Evolutionary conservation across 176 grass and related monocot genomes (phyloP), one percentile per base, ranked within the genome.

Genomic region (Oryza coarctata): DNA sequence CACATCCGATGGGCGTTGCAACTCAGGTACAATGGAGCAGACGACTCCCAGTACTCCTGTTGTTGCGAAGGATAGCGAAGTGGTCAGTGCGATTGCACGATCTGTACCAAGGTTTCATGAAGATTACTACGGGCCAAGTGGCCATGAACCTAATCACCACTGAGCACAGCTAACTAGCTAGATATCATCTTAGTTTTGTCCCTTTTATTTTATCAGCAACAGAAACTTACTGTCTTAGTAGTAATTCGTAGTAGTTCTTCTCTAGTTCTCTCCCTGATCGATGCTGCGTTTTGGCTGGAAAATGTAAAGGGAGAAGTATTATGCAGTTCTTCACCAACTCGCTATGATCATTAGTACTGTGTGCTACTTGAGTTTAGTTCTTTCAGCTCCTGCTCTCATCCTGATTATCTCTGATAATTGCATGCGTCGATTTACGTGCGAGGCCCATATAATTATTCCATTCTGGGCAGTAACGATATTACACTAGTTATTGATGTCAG

Each of bases 81-180:
- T 79, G 74, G 72, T 32, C 83, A 83, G 79, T 49, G 79, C 73
- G 28, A 72, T 32, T 61, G 76, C 52, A 33, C 57, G 28, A 55
- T 8, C 58, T 2, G 76, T 70, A 18, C 85, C 86, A 45, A 83
- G 50, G 76, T 91, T 94, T 81, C 88, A 94, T 83, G 92, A 94
- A 63, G 88, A 94, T 88, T 91, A 91, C 72, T 94, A 78, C 74
- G 74, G 80, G 63, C 80, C 77, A 43, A 80, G 69, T 49, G 71
- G 77, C 68, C 82, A 89, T 65, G 30, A 89, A 47, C 86, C 86
- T 88, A 90, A 88, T 57, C 89, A 92, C 85, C 87, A 89, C 52
- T 94, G 80, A 77, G 34, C 66, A 36, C 75, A 32, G 25, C 61
- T 80, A 57, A 45, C 68, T 58, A 45, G 52, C 76, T 65, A 63